phyloP scores from a whole-genome alignment of 495 filamentous ascomycete genomes.

The Cairneyella variabilis region DNA sequence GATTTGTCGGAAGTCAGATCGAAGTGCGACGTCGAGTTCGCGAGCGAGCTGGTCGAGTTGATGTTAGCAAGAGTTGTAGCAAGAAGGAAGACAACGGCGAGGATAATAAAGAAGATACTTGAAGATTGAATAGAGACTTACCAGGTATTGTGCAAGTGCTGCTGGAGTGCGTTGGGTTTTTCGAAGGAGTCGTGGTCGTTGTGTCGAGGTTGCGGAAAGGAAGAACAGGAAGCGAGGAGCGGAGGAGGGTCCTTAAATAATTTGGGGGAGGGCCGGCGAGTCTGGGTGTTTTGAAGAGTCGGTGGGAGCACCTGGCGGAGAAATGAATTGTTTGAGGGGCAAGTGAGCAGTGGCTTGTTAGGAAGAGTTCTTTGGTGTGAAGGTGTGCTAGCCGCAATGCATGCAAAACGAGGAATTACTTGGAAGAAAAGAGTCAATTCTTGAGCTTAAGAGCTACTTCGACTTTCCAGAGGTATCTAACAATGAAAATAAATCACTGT shows the following conservation, averaged over 20 bases:
- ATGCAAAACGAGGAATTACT: too few species aligned
- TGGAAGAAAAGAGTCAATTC: neutral
- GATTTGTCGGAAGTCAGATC: neutral
- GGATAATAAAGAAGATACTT: neutral
- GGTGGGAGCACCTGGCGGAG: too few species aligned
- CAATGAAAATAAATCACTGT: neutral
- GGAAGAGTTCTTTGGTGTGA: too few species aligned
- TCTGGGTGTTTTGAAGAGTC: too few species aligned
- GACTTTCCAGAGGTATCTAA: neutral
- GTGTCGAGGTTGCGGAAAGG: constrained; percentile 12
- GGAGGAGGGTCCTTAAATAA: constrained; percentile 10
- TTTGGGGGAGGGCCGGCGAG: neutral
- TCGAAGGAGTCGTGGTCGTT: neutral
- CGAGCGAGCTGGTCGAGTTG: neutral
- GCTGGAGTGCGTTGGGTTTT: neutral
- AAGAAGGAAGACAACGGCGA: neutral
- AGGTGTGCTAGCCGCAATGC: too few species aligned
- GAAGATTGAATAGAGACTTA: neutral
- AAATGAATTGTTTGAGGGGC: too few species aligned
- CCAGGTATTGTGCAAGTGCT: neutral
- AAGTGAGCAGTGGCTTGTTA: too few species aligned
- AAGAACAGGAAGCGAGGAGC: neutral
- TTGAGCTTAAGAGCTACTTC: neutral
- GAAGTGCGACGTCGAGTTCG: neutral
- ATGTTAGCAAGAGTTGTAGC: neutral